Percentiles rank a stretch among this genome's conserved stretches.
Evolutionary conservation across 2,329 filamentous ascomycete species (phyloP).

Genomic region (Ascochyta rabiei): DNA sequence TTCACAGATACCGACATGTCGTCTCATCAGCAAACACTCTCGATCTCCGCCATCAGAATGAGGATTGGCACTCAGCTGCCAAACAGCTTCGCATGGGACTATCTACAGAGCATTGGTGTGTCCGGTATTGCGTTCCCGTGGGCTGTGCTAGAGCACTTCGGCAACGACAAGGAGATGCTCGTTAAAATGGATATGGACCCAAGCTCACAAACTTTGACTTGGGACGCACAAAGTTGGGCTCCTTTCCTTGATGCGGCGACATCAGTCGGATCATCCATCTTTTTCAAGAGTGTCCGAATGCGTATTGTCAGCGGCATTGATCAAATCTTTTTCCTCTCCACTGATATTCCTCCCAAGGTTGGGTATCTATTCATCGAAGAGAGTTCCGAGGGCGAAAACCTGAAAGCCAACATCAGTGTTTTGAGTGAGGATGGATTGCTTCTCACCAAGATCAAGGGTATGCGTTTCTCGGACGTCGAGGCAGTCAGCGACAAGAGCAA

Average conservation of each 20-base stretch:
- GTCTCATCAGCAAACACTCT: slow-evolving; percentile 16
- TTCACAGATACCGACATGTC: slow-evolving; percentile 19
- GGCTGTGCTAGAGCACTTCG: slow-evolving; percentile 49
- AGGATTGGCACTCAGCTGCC: slow-evolving; percentile 38
- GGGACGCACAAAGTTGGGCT: slow-evolving; percentile 47
- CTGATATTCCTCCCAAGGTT: slow-evolving; percentile 36
- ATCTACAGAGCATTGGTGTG: slow-evolving; percentile 50
- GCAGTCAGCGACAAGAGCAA: slow-evolving; percentile 30
- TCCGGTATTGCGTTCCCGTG: slow-evolving; percentile 52
- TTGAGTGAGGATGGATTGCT: slow-evolving; percentile 36
- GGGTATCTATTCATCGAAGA: slow-evolving; percentile 46
- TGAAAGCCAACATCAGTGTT: slow-evolving; percentile 41
- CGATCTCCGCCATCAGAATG: slow-evolving; percentile 32
- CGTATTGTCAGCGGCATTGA: slow-evolving; percentile 48
- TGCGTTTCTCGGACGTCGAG: slow-evolving; percentile 52
- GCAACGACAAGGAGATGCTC: slow-evolving; percentile 50
- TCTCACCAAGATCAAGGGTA: slow-evolving; percentile 42
- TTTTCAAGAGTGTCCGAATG: slow-evolving; percentile 46
- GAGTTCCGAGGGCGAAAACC: slow-evolving; percentile 28
- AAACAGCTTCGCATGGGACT: slow-evolving; percentile 48
- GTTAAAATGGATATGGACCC: slow-evolving; percentile 48
- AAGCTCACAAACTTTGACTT: slow-evolving; percentile 19
- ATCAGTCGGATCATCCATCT: slow-evolving; percentile 51
- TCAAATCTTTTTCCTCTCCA: slow-evolving; percentile 31
- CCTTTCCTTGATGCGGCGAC: slow-evolving; percentile 52